Percentiles rank a stretch among this genome's conserved stretches.
phyloP scores from a whole-genome alignment of 148 eudicot species.

The Gaultheria prostrata region DNA sequence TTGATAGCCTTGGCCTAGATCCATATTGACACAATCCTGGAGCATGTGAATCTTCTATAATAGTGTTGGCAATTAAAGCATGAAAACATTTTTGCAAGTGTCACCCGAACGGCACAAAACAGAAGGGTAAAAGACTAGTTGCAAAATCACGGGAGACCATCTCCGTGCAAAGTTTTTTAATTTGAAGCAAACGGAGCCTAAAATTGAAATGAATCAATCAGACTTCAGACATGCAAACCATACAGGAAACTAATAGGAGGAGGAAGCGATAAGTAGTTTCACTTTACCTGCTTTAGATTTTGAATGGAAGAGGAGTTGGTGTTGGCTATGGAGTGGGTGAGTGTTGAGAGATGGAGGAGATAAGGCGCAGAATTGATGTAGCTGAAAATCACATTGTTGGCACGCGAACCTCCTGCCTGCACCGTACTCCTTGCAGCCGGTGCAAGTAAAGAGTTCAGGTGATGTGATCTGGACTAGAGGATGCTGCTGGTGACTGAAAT shows the following conservation, averaged over 20 bases:
- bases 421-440: conserved; percentile 81
- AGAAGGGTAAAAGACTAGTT: background rate
- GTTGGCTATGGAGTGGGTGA: conserved; percentile 85
- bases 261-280: background rate
- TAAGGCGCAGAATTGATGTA: conserved; percentile 84
- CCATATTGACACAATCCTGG: background rate
- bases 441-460: conserved; percentile 52
- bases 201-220: background rate
- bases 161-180: background rate
- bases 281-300: conserved; percentile 47
- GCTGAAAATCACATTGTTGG: conserved; percentile 79
- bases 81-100: background rate
- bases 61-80: background rate
- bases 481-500: conserved; percentile 51
- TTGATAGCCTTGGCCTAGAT: no score
- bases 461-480: conserved; percentile 36
- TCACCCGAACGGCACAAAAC: no score
- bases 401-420: conserved; percentile 71
- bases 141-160: no score
- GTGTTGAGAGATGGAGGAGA: conserved; percentile 62
- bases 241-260: background rate
- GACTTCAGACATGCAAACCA: background rate
- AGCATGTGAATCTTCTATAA: background rate
- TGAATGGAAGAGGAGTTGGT: conserved; percentile 58
- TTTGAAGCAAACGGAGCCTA: background rate